Base-by-base conservation (phyloP, 768 basidiomycete genomes). In the Tremella fuciformis region DNA sequence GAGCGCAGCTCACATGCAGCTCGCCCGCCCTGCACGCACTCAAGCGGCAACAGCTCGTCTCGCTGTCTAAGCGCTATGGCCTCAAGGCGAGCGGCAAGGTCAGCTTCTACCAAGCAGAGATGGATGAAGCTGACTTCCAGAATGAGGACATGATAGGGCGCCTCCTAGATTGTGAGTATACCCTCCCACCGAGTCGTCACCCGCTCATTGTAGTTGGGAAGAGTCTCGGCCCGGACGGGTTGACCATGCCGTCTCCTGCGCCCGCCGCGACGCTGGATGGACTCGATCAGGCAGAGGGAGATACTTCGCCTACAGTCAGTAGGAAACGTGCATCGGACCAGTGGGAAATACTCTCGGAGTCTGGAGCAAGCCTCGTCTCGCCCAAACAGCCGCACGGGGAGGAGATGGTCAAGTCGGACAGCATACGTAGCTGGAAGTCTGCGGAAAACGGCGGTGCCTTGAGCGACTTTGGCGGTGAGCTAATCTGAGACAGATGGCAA, bases 31-130 rank as follows among this genome's bases (percentile, higher is more conserved):
- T 73, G n/a, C 51, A 64, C 41, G 66, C 69, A 7, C 55, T 73
- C 15, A 70, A 73, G 53, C 50, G 71, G 29, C 64, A 69, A 62
- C 71, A 73, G 41, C 67, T 73, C 8, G 63, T 70, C 2, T 70
- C 71, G 18, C 53, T 73, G 13, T 73, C 69, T 1, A 66, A 65
- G 51, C 58, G 62, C 53, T 73, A 73, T 61, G 71, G 67, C 13
- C 56, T 73, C 22, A 70, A 60, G 39, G 64, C 69, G 11, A 65
- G 64, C 53, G 71, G 71, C 15, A 73, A 73, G 64, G 71, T 73
- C 15, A 50, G 56, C 21, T 54, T 39, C 8, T 44, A 44, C 3
- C 18, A 44, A 16, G 13, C 34, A 13, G 18, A 26, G n/a, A 41
- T 37, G n/a, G 9, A 22, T 48, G 11, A 13, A 40, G 57, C 61